phyloP scores from a whole-genome alignment of 2,329 filamentous ascomycete species.

The Pseudogymnoascus sp. region DNA sequence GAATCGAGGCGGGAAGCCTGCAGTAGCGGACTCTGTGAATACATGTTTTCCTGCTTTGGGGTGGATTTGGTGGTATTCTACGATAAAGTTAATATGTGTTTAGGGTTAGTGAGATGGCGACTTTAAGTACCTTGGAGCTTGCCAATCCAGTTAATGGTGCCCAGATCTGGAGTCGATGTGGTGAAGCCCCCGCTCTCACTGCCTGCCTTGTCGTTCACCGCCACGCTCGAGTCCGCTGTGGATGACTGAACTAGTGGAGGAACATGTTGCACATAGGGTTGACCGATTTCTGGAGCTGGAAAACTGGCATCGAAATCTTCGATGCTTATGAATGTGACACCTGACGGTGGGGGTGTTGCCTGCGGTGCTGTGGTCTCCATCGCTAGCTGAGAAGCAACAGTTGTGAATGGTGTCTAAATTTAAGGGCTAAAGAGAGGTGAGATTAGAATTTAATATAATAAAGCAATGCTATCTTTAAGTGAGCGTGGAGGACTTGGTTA shows the following conservation, averaged over 20 bases:
- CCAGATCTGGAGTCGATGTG: slow-evolving; percentile 13
- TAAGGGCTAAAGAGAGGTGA: neutral
- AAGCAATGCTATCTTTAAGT: neutral
- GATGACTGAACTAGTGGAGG: neutral
- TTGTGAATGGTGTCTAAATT: neutral
- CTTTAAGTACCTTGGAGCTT: slow-evolving; percentile 21
- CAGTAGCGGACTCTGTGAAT: slow-evolving; percentile 11
- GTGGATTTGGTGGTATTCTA: slow-evolving; percentile 22
- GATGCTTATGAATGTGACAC: neutral
- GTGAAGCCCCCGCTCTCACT: neutral
- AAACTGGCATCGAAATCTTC: neutral
- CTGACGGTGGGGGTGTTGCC: neutral
- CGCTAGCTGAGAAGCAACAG: neutral
- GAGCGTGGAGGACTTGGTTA: neutral
- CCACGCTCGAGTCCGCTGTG: neutral
- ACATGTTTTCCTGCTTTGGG: slow-evolving; percentile 9
- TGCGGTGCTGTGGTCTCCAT: neutral
- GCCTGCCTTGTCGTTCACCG: neutral
- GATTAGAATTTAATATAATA: neutral
- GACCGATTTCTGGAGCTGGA: neutral
- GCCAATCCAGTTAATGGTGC: slow-evolving; percentile 27
- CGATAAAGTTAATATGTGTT: slow-evolving; percentile 1
- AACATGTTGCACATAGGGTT: neutral
- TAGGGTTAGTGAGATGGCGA: neutral
- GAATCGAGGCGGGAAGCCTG: neutral